phyloP scores from a whole-genome alignment of 306 rosid genomes.

The Malus sylvestris region DNA sequence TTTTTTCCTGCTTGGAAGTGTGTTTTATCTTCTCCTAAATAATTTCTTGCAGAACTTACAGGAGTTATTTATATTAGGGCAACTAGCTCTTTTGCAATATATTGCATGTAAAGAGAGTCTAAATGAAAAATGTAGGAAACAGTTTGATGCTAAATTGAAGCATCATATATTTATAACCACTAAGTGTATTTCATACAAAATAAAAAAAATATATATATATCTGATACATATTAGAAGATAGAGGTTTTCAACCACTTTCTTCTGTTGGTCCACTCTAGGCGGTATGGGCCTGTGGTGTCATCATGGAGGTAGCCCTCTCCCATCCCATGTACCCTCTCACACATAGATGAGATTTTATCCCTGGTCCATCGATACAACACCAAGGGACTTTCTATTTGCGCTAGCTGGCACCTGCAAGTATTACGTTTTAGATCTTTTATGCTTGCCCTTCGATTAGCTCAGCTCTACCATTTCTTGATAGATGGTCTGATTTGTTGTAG shows the following conservation, averaged over 20 bases:
- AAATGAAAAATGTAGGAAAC: not conserved
- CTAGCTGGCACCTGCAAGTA: not conserved
- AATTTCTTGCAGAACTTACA: not conserved
- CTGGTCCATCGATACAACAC: not conserved
- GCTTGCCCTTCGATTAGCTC: not conserved
- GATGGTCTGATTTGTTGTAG: not conserved
- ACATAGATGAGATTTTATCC: not conserved
- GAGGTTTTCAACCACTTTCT: not conserved
- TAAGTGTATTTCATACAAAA: too few species aligned
- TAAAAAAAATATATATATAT: too few species aligned
- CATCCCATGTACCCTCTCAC: not conserved
- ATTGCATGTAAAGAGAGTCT: not conserved
- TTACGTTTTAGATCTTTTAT: not conserved
- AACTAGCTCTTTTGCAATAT: not conserved
- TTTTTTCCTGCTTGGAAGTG: not conserved
- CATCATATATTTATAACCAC: too few species aligned
- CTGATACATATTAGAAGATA: too few species aligned
- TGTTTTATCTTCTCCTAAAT: not conserved
- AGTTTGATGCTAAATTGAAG: too few species aligned
- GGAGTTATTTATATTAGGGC: not conserved
- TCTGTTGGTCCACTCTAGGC: not conserved
- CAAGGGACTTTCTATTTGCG: not conserved
- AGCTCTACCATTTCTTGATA: not conserved
- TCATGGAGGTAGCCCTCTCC: not conserved
- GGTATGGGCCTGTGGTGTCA: not conserved